Evolutionary conservation across 2,329 filamentous ascomycete species (phyloP).

Genomic region (Lecanosticta acicola): DNA sequence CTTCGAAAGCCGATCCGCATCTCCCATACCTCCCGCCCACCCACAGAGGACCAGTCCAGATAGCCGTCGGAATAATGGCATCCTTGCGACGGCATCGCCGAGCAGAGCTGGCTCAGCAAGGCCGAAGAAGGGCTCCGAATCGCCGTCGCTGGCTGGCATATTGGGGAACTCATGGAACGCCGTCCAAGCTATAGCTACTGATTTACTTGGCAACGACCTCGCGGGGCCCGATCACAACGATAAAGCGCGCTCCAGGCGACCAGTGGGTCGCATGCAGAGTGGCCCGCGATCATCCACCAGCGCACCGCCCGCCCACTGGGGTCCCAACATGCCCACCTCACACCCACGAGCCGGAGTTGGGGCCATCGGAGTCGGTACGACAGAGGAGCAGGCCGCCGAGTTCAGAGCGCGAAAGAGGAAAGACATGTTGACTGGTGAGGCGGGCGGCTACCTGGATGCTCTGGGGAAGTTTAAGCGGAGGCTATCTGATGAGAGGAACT

Average conservation of each 20-base stretch:
- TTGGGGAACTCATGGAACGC: constrained; percentile 47
- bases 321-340: constrained; percentile 35
- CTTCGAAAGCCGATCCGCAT: constrained; percentile 36
- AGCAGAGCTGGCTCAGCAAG: constrained; percentile 8
- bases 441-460: constrained; percentile 40
- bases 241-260: constrained; percentile 29
- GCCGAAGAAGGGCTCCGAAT: constrained; percentile 18
- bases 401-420: constrained; percentile 47
- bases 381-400: constrained; percentile 43
- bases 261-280: constrained; percentile 19
- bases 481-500: constrained; percentile 58
- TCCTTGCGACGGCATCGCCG: constrained; percentile 4
- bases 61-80: constrained; percentile 5
- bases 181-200: constrained; percentile 46
- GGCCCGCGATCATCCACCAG: constrained; percentile 28
- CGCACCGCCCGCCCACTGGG: constrained; percentile 44
- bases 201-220: constrained; percentile 41
- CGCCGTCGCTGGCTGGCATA: constrained; percentile 37
- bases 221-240: constrained; percentile 9
- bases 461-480: constrained; percentile 56
- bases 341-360: constrained; percentile 31
- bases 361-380: constrained; percentile 42
- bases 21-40: constrained; percentile 38
- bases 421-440: constrained; percentile 39
- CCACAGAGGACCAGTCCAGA: constrained; percentile 19